Conservation (phyloP, 331 rosid genomes). For the Pyracantha coccinea region DNA sequence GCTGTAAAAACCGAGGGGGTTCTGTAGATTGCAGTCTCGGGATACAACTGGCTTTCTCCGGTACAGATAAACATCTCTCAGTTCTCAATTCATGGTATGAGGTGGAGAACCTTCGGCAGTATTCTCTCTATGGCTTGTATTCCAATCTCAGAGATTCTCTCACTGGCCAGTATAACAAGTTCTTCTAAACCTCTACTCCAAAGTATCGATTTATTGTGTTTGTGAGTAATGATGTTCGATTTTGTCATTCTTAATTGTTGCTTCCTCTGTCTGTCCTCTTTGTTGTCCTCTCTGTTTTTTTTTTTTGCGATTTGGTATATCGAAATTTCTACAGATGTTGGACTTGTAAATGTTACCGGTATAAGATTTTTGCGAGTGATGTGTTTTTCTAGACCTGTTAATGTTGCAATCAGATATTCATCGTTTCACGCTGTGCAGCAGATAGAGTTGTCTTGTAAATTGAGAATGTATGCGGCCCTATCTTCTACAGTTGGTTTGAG, state of each 20-base stretch:
- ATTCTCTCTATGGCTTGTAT: slow-evolving; percentile 57
- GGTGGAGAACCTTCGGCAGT: slow-evolving; percentile 58
- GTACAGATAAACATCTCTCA: slow-evolving; percentile 60
- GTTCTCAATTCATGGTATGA: slow-evolving; percentile 72
- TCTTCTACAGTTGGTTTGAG: not conserved
- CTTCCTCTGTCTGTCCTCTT: not conserved
- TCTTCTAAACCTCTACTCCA: slow-evolving; percentile 20
- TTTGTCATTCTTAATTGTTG: not conserved
- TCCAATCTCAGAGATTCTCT: slow-evolving; percentile 62
- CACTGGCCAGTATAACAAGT: slow-evolving; percentile 46
- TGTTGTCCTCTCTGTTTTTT: no score
- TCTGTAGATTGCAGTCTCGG: slow-evolving; percentile 68
- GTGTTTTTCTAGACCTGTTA: not conserved
- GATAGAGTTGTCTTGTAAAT: not conserved
- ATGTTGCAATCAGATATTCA: not conserved
- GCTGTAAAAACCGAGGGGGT: slow-evolving; percentile 53
- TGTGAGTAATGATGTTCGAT: not conserved
- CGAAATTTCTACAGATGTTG: not conserved
- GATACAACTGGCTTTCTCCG: slow-evolving; percentile 62
- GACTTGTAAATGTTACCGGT: not conserved
- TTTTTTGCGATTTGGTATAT: not conserved
- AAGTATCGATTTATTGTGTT: not conserved
- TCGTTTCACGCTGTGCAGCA: not conserved
- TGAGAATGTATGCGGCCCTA: not conserved
- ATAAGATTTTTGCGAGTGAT: not conserved